Conservation (phyloP, 495 filamentous ascomycete genomes). For the Penicillium robsamsonii region DNA sequence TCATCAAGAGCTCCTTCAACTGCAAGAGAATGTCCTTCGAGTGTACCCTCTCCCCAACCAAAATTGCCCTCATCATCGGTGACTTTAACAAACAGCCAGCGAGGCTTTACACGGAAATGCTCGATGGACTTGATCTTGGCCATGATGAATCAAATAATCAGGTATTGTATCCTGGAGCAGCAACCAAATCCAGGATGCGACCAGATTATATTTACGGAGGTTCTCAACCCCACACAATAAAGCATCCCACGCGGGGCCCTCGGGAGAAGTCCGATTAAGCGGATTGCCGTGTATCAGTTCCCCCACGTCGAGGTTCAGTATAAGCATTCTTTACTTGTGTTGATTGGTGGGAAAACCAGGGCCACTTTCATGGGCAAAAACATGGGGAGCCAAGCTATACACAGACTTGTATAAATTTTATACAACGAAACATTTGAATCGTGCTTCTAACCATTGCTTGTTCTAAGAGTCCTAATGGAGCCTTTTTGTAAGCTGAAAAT, state of each 20-base stretch:
- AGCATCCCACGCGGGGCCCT: conserved; percentile 21
- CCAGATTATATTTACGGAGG: not conserved
- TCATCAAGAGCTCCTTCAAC: conserved; percentile 78
- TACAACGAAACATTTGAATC: no score
- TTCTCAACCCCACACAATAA: conserved; percentile 1
- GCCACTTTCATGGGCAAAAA: not conserved
- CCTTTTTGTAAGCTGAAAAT: no score
- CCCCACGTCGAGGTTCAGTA: conserved; percentile 11
- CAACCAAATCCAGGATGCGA: not conserved
- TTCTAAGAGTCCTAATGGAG: no score
- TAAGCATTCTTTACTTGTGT: not conserved
- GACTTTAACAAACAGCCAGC: conserved; percentile 83
- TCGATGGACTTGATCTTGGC: conserved; percentile 69
- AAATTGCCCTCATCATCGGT: conserved; percentile 59
- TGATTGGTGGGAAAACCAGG: conserved; percentile 5
- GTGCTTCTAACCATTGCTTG: no score
- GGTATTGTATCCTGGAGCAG: not conserved
- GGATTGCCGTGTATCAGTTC: conserved; percentile 1
- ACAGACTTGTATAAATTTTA: no score
- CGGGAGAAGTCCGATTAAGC: conserved; percentile 21
- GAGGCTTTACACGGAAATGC: conserved; percentile 73
- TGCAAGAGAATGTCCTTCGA: conserved; percentile 76
- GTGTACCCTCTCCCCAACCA: conserved; percentile 80
- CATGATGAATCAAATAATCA: conserved; percentile 41
- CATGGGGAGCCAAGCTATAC: no score